Percentiles rank a stretch among this genome's conserved stretches.
Evolutionary conservation across 1,284 basidiomycete genomes (phyloP).

Genomic region (Boletellus deceptivus): DNA sequence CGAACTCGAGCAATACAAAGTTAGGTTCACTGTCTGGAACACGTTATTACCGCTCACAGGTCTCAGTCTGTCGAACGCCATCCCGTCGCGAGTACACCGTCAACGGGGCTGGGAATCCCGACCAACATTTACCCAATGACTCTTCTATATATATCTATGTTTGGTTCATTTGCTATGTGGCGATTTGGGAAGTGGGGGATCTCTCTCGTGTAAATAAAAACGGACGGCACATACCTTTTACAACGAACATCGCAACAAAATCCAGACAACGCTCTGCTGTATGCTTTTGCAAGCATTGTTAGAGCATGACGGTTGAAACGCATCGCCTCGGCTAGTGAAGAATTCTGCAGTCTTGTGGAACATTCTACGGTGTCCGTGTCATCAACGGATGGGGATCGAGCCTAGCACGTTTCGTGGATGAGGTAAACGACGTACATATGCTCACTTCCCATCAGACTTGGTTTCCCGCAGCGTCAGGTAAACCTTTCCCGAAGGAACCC

Average conservation of each 20-base stretch:
- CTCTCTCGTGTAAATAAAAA: neutral
- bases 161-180: conserved; percentile 56
- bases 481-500: conserved; percentile 53
- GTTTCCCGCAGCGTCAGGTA: conserved; percentile 58
- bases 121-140: too few relatives aligned
- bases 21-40: conserved; percentile 24
- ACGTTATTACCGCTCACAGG: neutral
- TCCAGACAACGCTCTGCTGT: conserved; percentile 59
- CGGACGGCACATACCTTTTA: conserved; percentile 56
- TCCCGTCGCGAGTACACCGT: conserved; percentile 5
- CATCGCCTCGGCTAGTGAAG: conserved; percentile 44
- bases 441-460: conserved; percentile 39
- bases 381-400: conserved; percentile 75
- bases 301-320: conserved; percentile 51
- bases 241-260: conserved; percentile 62
- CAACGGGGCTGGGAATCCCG: neutral
- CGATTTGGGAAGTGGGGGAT: conserved; percentile 56
- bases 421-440: conserved; percentile 3
- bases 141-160: conserved; percentile 45
- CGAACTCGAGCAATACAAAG: conserved; percentile 12
- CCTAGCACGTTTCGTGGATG: conserved; percentile 28
- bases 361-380: conserved; percentile 58
- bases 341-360: conserved; percentile 56
- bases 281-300: conserved; percentile 44
- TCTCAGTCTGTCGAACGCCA: conserved; percentile 13